Percentiles rank a stretch among this genome's conserved stretches.
These are phyloP conservation scores for Malus sieversii DNA, from an alignment of 306 rosid genomes.

Conservation along the genomic window DNA sequence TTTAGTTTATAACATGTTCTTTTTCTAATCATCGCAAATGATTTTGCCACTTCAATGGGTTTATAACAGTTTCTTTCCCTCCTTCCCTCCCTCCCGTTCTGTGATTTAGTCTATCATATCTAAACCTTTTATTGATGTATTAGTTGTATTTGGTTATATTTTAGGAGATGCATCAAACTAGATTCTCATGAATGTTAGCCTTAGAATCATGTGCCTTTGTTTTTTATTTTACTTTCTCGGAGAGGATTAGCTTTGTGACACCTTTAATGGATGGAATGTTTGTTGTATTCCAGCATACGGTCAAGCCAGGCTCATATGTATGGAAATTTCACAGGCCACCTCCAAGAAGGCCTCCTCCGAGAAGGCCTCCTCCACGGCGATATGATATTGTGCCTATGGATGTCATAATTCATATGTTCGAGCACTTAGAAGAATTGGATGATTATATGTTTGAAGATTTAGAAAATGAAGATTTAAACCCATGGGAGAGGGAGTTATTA, in stretches of 20 bases:
- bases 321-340: slow-evolving; percentile 48
- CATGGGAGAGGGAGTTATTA: slow-evolving; percentile 25
- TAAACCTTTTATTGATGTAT: neutral
- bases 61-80: no score
- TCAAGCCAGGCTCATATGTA: slow-evolving; percentile 44
- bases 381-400: slow-evolving; percentile 25
- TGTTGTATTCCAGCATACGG: slow-evolving; percentile 58
- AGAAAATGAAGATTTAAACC: slow-evolving; percentile 14
- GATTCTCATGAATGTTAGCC: neutral
- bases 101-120: neutral
- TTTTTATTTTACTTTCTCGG: slow-evolving; percentile 26
- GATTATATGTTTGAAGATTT: slow-evolving; percentile 23
- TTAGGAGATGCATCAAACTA: neutral
- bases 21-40: neutral
- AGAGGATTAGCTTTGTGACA: slow-evolving; percentile 31
- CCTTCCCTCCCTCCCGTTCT: neutral
- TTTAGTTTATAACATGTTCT: neutral
- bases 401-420: slow-evolving; percentile 24
- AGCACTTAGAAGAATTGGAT: slow-evolving; percentile 25
- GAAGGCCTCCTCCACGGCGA: slow-evolving; percentile 30
- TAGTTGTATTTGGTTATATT: neutral
- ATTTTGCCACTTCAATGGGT: neutral
- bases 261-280: slow-evolving; percentile 49
- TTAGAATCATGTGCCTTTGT: slow-evolving; percentile 22
- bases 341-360: slow-evolving; percentile 39